Conservation (phyloP, 805 yeast genomes). For the Brettanomyces nanus region DNA sequence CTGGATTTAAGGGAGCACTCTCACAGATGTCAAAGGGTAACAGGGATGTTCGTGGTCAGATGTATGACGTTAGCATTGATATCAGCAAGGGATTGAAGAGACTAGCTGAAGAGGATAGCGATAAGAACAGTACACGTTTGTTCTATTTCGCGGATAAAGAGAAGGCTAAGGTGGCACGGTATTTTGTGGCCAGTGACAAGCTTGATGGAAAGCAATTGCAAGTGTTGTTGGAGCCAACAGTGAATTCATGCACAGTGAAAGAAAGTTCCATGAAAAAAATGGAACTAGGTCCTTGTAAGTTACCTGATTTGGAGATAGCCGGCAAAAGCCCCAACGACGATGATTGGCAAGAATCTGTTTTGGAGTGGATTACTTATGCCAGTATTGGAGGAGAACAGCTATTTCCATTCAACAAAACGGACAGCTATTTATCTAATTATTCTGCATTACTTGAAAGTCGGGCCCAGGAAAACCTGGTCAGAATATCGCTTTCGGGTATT, state of each 20-base stretch:
- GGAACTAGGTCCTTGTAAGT: background rate
- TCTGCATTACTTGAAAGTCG: conserved; percentile 8
- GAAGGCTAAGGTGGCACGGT: conserved; percentile 1
- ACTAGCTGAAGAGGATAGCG: background rate
- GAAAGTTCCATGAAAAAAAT: background rate
- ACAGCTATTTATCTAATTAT: conserved; percentile 20
- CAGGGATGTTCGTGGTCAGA: conserved; percentile 11
- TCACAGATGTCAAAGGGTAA: conserved; percentile 21
- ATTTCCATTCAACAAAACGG: conserved; percentile 12
- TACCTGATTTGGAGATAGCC: background rate
- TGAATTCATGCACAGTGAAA: background rate
- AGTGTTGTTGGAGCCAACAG: background rate
- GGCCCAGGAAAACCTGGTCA: conserved; percentile 8
- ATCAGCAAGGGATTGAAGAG: conserved; percentile 5
- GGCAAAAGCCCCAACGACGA: background rate
- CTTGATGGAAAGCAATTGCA: background rate
- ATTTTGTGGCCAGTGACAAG: conserved; percentile 1
- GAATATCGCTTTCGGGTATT: conserved; percentile 12
- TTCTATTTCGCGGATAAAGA: conserved; percentile 25
- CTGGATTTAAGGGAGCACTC: conserved; percentile 27
- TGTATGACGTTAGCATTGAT: conserved; percentile 19
- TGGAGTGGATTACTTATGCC: conserved; percentile 27
- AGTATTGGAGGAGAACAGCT: conserved; percentile 21
- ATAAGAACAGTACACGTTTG: conserved; percentile 19
- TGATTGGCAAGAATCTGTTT: conserved; percentile 6